Evolutionary conservation across 306 rosid species (phyloP), one percentile per base, ranked within the genome.

Genomic region (Hippophae gyantsensis): DNA sequence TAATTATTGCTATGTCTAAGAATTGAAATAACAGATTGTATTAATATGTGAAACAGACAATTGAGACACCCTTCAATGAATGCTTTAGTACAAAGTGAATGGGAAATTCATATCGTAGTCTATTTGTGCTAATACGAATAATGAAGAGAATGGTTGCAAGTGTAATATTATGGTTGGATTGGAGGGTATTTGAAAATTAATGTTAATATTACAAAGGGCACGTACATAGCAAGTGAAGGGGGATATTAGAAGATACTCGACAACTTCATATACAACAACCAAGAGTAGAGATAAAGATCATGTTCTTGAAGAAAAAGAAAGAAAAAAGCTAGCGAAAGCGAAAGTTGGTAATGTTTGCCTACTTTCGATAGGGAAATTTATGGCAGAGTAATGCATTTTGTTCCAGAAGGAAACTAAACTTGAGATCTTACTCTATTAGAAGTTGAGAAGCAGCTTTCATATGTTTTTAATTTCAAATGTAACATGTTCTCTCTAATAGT

Each of bases 291-390:
- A 51, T 62, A 56, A 52, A 67, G 64, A 72, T 71, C 51, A 77
- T 86, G 82, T 83, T 47, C 98, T 87, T 82, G 74, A 88, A 85
- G 86, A 68, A 69, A 82, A 88, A 85, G 96, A 74, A 78, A 83
- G 69, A 60, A 48, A 60, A 56, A 13, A 60, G 54, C 63, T 53
- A 52, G 54, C 25, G 63, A 59, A 72, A 52, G 68, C 64, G 59
- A 76, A 69, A 78, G 89, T 83, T 73, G 94, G 95, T 87, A 67
- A 8, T 58, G 52, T 61, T 67, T 67, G 73, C 73, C 64, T 48
- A 68, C 43, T 70, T 63, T 56, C 57, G 73, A 82, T 66, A 66
- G 71, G 56, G 67, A 72, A 57, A 58, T 32, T 32, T 32, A 32
- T 32, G 38, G 4, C 65, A 63, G 69, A 63, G 54, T 61, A 65